Evolutionary conservation across 2,329 filamentous ascomycete species (phyloP), one percentile per base, ranked within the genome.

Genomic region (Microascus cirrosus): DNA sequence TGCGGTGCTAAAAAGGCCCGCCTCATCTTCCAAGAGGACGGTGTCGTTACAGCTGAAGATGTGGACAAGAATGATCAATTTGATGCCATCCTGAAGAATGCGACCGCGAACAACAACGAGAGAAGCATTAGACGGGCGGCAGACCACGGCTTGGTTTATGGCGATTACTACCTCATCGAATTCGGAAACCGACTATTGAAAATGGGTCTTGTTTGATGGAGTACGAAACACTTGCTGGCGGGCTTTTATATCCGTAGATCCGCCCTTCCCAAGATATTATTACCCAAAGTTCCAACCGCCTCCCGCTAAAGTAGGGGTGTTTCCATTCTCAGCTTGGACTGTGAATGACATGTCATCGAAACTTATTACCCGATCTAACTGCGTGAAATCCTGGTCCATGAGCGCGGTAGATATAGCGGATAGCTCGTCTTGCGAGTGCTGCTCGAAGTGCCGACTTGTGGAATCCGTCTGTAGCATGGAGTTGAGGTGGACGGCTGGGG

Each of bases 111-210:
- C 48, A 64, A 70, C 57, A 63, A 65, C 11, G 65, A 65, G 59
- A 13, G 51, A 56, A 2, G 54, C 59, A 1, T 35, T 18, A 8
- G 20, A 53, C 58, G 67, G 42, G 69, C 68, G 32, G 65, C 66
- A 60, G 65, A 73, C 13, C 70, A 73, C 60, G 76, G 76, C 0
- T 58, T 79, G 13, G 76, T 79, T 1, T 79, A 79, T 66, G 76
- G 70, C 0, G 76, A 78, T 61, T 79, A 79, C 60, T 79, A 73
- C 60, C 64, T 78, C 15, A 63, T 78, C 5, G 73, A 76, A 58
- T 73, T 76, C 61, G 74, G 74, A 3, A 77, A 77, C 58, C 70
- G 73, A 57, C 60, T 77, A 12, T 59, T 77, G 39, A 45, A 18
- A 18, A 45, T 45, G 39, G 39, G 39, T 7, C 18, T 45, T 6